Percentiles rank a stretch among this genome's conserved stretches.
Evolutionary conservation across 208 protist genomes (phyloP).

Genomic region (Wallacemonas sp.): DNA sequence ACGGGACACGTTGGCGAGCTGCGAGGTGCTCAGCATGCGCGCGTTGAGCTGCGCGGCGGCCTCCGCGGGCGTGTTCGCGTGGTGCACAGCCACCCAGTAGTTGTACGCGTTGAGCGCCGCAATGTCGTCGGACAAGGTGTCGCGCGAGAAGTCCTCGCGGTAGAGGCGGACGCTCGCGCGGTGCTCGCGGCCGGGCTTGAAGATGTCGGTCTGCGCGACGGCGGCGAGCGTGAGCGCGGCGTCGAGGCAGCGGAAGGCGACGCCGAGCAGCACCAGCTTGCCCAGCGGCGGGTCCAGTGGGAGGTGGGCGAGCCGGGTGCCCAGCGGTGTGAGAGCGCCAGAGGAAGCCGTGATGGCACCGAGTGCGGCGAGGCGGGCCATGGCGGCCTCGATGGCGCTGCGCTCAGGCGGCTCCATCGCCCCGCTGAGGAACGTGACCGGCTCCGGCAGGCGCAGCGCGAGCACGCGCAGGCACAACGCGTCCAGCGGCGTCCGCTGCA

Average conservation of each 20-base stretch:
- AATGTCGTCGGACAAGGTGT: constrained; percentile 84
- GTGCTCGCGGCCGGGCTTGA: constrained; percentile 51
- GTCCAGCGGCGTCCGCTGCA: constrained; percentile 94
- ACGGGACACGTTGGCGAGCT: constrained; percentile 53
- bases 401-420: constrained; percentile 78
- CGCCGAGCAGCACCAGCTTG: constrained; percentile 93
- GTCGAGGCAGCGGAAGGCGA: constrained; percentile 93
- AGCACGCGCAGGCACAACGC: constrained; percentile 88
- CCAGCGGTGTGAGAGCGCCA: constrained; percentile 88
- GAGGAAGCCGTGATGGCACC: constrained; percentile 73
- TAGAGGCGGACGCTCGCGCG: constrained; percentile 61
- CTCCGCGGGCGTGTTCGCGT: constrained; percentile 37
- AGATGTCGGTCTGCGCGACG: constrained; percentile 54
- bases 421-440: constrained; percentile 65
- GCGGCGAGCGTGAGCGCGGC: constrained; percentile 94
- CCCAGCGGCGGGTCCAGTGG: constrained; percentile 76
- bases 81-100: constrained; percentile 70
- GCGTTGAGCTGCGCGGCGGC: constrained; percentile 46
- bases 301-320: constrained; percentile 73
- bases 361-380: constrained; percentile 74
- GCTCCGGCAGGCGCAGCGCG: constrained; percentile 60
- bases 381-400: constrained; percentile 53
- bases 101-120: constrained; percentile 90
- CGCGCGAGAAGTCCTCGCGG: constrained; percentile 73
- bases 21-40: constrained; percentile 63